Conservation (phyloP, 345 rosid species). For the Moringa oleifera region DNA sequence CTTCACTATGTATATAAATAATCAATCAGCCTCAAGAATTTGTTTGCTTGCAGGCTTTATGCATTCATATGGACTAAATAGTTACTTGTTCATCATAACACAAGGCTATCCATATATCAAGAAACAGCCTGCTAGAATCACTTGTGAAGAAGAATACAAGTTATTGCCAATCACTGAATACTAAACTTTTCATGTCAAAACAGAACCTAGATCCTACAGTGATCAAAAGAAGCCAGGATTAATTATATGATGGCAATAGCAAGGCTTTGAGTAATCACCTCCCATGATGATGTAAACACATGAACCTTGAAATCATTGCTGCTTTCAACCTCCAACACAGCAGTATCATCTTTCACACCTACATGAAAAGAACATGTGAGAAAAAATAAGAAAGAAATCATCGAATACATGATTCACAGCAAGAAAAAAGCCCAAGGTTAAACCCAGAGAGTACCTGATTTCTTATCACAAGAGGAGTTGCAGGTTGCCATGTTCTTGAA, state of each 20-base stretch:
- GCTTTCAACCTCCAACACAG: conserved; percentile 28
- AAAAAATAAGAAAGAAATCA: conserved; percentile 7
- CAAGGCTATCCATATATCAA: too few relatives aligned
- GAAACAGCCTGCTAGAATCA: too few relatives aligned
- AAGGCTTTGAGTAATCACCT: conserved; percentile 29
- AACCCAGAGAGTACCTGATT: conserved; percentile 19
- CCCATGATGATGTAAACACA: conserved; percentile 56
- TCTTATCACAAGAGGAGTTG: conserved; percentile 12
- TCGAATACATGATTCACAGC: not conserved
- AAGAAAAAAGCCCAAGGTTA: not conserved
- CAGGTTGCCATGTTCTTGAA: not conserved
- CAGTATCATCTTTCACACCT: conserved; percentile 17
- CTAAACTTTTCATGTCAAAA: too few relatives aligned
- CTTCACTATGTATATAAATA: too few relatives aligned
- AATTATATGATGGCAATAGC: not conserved
- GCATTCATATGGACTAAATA: too few relatives aligned
- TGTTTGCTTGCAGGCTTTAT: too few relatives aligned
- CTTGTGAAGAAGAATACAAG: not conserved
- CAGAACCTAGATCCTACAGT: not conserved
- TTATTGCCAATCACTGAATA: too few relatives aligned
- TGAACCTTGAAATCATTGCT: conserved; percentile 40
- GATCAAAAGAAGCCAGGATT: not conserved
- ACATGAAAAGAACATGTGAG: not conserved
- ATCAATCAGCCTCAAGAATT: too few relatives aligned
- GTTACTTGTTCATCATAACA: too few relatives aligned